These are phyloP conservation scores for Sporothrix pseudoabietina DNA, from an alignment of 2,329 filamentous ascomycete species.

Conservation along the genomic window DNA sequence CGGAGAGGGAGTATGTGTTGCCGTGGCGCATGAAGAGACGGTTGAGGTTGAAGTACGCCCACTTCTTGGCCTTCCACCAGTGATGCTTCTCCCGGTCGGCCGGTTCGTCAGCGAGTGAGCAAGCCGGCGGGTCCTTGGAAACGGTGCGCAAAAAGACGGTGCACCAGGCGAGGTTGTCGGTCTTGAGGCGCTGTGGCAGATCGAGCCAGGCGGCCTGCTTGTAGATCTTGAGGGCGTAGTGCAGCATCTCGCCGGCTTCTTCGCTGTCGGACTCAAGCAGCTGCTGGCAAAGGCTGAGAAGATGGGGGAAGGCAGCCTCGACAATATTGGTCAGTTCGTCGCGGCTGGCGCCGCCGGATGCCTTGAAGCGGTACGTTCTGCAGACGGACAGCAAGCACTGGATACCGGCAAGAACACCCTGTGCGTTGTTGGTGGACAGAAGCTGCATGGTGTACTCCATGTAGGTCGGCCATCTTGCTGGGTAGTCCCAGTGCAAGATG, in stretches of 20 bases:
- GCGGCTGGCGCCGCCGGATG: constrained; percentile 71
- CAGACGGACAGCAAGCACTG: constrained; percentile 95
- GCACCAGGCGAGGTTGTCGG: constrained; percentile 91
- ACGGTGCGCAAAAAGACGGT: constrained; percentile 91
- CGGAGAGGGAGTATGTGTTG: constrained; percentile 75
- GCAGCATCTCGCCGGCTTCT: constrained; percentile 95
- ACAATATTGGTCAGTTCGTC: constrained; percentile 94
- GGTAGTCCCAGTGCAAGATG: constrained; percentile 94
- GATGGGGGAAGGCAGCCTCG: constrained; percentile 82
- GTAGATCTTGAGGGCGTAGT: constrained; percentile 92
- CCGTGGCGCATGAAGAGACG: constrained; percentile 95
- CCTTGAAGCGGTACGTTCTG: constrained; percentile 92
- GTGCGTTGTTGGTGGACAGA: constrained; percentile 80
- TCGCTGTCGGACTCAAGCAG: constrained; percentile 87
- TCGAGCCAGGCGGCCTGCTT: constrained; percentile 99
- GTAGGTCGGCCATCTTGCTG: constrained; percentile 89
- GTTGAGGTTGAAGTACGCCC: constrained; percentile 98
- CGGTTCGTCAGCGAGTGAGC: constrained; percentile 74
- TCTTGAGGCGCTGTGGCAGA: constrained; percentile 73
- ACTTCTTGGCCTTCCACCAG: constrained; percentile 99
- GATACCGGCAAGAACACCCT: constrained; percentile 86
- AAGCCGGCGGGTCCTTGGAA: constrained; percentile 77
- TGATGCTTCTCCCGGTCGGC: constrained; percentile 90
- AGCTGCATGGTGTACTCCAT: constrained; percentile 90
- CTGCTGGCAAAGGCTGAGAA: constrained; percentile 84